A percentile compares a stretch with the other conserved stretches of the same genome.
Evolutionary conservation across 345 rosid genomes (phyloP).

Genomic region (Pseudoturritis turrita): DNA sequence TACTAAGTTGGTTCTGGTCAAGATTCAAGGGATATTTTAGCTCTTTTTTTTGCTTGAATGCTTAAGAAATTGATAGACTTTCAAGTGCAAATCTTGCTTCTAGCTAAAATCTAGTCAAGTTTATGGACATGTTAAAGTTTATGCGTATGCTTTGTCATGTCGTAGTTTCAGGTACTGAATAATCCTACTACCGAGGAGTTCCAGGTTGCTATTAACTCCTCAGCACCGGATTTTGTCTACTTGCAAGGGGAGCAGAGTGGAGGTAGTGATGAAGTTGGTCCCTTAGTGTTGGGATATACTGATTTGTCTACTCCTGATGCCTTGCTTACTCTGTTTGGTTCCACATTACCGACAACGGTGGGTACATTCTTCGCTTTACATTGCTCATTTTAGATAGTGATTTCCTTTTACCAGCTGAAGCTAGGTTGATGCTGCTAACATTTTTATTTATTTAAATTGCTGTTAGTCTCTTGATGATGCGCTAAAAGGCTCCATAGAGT

Average conservation of each 20-base stretch:
- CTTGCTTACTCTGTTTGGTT: slow-evolving; percentile 62
- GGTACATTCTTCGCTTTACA: slow-evolving; percentile 31
- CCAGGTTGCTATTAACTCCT: slow-evolving; percentile 47
- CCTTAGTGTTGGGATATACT: slow-evolving; percentile 53
- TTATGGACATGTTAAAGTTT: neutral
- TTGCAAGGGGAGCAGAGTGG: slow-evolving; percentile 68
- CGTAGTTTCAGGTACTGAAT: slow-evolving; percentile 78
- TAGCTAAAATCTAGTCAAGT: neutral
- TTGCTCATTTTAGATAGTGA: neutral
- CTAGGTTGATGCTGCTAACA: neutral
- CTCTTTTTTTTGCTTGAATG: neutral
- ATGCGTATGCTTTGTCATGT: slow-evolving; percentile 14
- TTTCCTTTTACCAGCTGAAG: slow-evolving; percentile 7
- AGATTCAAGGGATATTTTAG: neutral
- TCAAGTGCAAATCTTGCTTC: neutral
- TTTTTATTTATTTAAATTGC: no score
- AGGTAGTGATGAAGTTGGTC: slow-evolving; percentile 68
- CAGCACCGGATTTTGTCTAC: slow-evolving; percentile 71
- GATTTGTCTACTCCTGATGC: slow-evolving; percentile 74
- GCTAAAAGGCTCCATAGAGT: neutral
- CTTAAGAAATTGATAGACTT: slow-evolving; percentile 4
- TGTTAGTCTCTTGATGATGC: neutral
- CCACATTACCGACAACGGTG: slow-evolving; percentile 78
- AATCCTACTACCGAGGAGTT: slow-evolving; percentile 75
- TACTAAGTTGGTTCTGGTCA: slow-evolving; percentile 3